These are phyloP conservation scores for Volvox carteri DNA, from an alignment of 163 green algal genomes.

Conservation along the genomic window DNA sequence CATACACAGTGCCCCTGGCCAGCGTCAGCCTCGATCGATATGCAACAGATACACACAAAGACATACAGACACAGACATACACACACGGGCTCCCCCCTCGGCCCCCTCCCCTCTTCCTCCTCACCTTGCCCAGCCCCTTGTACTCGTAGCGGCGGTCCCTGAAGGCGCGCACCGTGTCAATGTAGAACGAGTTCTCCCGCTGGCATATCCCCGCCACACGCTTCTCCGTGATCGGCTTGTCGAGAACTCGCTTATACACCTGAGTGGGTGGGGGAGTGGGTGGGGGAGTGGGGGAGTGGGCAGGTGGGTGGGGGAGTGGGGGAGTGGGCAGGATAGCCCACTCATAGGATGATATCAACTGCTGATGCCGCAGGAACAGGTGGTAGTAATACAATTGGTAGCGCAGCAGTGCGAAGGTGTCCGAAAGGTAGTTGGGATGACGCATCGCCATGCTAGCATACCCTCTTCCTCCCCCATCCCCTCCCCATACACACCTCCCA, in stretches of 20 bases:
- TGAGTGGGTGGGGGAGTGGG: constrained; percentile 60
- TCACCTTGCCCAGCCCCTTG: constrained; percentile 98
- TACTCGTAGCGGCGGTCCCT: constrained; percentile 99
- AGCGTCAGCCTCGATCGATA: too few species aligned
- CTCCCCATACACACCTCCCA: not conserved
- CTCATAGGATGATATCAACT: too few species aligned
- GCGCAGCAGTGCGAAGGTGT: too few species aligned
- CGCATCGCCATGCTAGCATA: too few species aligned
- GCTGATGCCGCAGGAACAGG: too few species aligned
- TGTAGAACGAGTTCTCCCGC: constrained; percentile 98
- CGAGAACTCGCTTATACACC: constrained; percentile 97
- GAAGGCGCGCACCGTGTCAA: constrained; percentile 84
- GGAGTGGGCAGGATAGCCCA: too few species aligned
- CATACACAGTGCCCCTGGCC: too few species aligned
- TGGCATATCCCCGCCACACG: constrained; percentile 92
- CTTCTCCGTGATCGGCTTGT: constrained; percentile 95
- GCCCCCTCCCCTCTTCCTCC: constrained; percentile 10
- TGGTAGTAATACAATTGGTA: too few species aligned
- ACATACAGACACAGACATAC: too few species aligned
- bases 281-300: not conserved
- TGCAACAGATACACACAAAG: too few species aligned
- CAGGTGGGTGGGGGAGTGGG: not conserved
- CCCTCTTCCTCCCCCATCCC: too few species aligned
- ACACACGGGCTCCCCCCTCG: not conserved
- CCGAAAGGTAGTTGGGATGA: too few species aligned